Evolutionary conservation across 2,329 filamentous ascomycete species (phyloP), one percentile per base, ranked within the genome.

Genomic region (Neoscytalidium dimidiatum): DNA sequence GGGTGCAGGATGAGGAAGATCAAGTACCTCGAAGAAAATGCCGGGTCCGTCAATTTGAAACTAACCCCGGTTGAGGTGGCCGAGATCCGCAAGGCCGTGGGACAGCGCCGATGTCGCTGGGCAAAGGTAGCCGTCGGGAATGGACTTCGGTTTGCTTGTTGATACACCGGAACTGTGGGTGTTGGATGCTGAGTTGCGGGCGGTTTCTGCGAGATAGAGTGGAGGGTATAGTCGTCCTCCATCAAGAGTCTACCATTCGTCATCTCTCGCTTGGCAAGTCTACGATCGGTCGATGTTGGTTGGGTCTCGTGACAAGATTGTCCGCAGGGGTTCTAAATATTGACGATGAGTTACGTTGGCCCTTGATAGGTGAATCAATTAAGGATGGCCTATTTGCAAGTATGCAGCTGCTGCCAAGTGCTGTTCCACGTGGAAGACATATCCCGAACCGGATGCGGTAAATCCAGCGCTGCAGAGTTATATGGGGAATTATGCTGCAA

Each of bases 1-100:
- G 11, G 82, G n/a, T 28, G n/a, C 1, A 79, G 81, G 2, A 81
- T 80, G 0, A 82, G 79, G 0, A 82, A 81, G 67, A 64, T 74
- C 0, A 53, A 66, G 3, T 73, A 80, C 0, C 56, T 81, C 6
- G 78, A 79, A 52, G 75, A 80, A 58, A 82, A 81, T 64, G n/a
- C 65, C 23, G 58, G 43, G 11, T 53, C 66, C 14, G 31, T 65
- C 8, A 46, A 65, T 19, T 28, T 68, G 29, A 46, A 62, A 28
- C 53, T 65, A 1, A 57, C 52, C 5, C 38, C 33, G 38, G 56
- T 56, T 14, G 64, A 66, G 28, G 31, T 64, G n/a, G 26, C 28
- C 9, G 57, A 53, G 21, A 66, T 68, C 13, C 52, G 61, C 33
- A 41, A 56, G 52, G 63, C 43, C n/a, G 58, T 61, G 17, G n/a